Evolutionary conservation across 306 rosid species (phyloP).

Genomic region (Gastrolobium villosum): DNA sequence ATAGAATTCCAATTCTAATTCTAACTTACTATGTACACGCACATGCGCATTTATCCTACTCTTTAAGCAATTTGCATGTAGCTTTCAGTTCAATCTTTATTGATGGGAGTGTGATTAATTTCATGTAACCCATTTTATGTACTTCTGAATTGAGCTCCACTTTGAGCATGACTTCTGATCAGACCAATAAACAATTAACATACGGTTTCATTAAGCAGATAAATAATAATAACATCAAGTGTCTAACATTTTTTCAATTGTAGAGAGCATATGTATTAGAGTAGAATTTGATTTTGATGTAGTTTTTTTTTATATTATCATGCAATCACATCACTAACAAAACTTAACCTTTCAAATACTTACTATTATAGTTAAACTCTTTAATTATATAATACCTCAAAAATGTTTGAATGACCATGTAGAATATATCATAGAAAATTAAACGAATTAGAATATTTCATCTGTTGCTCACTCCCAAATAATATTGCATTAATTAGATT

Average conservation of each 20-base stretch:
- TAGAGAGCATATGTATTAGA: background rate
- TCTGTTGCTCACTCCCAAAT: background rate
- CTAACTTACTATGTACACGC: too few species aligned
- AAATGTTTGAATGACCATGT: background rate
- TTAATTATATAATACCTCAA: background rate
- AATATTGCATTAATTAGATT: background rate
- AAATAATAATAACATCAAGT: background rate
- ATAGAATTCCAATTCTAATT: too few species aligned
- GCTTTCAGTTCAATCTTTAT: background rate
- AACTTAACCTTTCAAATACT: background rate
- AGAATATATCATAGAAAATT: background rate
- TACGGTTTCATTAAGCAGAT: background rate
- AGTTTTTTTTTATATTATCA: too few species aligned
- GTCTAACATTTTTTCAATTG: background rate
- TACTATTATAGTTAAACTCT: background rate
- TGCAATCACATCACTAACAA: background rate
- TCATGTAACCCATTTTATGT: background rate
- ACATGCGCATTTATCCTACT: background rate
- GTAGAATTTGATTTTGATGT: background rate
- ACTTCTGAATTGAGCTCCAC: background rate
- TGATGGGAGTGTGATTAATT: background rate
- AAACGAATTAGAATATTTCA: background rate
- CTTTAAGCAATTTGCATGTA: background rate
- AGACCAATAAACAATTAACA: background rate
- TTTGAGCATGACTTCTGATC: constrained; percentile 10